These are phyloP conservation scores for Cucumis cinereus DNA, from an alignment of 306 rosid genomes.

Conservation along the genomic window DNA sequence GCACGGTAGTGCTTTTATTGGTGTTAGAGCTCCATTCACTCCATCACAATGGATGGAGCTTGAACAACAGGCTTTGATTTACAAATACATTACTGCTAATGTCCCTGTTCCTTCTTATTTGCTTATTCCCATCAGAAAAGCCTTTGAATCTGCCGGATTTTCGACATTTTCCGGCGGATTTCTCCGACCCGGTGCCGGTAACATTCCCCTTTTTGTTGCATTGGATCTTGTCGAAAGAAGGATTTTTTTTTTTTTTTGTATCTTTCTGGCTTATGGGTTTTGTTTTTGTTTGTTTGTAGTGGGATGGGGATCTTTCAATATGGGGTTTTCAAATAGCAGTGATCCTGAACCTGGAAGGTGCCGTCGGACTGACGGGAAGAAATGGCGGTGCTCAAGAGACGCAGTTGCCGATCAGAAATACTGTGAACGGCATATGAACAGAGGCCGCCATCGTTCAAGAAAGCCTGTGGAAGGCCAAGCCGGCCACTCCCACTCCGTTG, in stretches of 20 bases:
- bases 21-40: constrained; percentile 58
- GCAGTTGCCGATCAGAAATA: constrained; percentile 89
- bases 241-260: background rate
- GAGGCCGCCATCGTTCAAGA: constrained; percentile 99
- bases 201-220: background rate
- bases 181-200: constrained; percentile 65
- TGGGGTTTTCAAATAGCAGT: constrained; percentile 81
- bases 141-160: constrained; percentile 63
- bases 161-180: constrained; percentile 34
- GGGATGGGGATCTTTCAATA: constrained; percentile 88
- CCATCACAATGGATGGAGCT: constrained; percentile 96
- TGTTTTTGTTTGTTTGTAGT: constrained; percentile 23
- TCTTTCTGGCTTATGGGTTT: background rate
- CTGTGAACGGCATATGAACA: constrained; percentile 87
- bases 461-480: constrained; percentile 99
- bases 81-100: constrained; percentile 72
- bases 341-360: constrained; percentile 99
- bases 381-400: constrained; percentile 99
- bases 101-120: constrained; percentile 70
- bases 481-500: constrained; percentile 52
- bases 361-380: constrained; percentile 97
- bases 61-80: constrained; percentile 93
- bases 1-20: constrained; percentile 37
- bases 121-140: constrained; percentile 69
- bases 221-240: background rate